Evolutionary conservation across 2,329 filamentous ascomycete species (phyloP).

Genomic region (Akanthomyces dipterigenus): DNA sequence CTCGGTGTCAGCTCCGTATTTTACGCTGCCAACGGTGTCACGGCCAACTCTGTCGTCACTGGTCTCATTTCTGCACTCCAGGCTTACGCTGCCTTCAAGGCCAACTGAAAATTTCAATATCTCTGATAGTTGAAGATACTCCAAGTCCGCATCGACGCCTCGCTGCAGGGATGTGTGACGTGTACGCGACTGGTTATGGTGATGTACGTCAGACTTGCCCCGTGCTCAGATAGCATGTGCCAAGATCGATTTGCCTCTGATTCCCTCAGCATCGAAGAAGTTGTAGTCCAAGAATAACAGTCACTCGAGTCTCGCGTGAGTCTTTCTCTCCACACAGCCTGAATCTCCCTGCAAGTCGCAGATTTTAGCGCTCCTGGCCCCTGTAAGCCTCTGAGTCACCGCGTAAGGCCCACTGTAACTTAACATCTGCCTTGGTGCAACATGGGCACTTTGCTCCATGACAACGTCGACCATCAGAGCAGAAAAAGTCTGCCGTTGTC

Average conservation of each 20-base stretch:
- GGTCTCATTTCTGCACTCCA: not conserved
- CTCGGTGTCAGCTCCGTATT: not conserved
- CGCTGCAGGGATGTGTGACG: not conserved
- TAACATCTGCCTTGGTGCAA: not conserved
- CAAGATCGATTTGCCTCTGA: not conserved
- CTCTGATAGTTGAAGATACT: not conserved
- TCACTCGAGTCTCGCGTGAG: not conserved
- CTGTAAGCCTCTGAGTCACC: slow-evolving; percentile 9
- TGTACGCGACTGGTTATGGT: not conserved
- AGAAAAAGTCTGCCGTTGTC: not conserved
- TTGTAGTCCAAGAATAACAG: not conserved
- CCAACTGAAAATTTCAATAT: not conserved
- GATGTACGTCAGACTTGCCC: not conserved
- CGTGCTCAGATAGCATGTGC: not conserved
- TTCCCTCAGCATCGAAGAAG: not conserved
- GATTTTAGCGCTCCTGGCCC: not conserved
- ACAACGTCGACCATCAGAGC: not conserved
- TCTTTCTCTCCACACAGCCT: not conserved
- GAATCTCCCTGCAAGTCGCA: not conserved
- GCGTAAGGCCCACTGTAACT: slow-evolving; percentile 3
- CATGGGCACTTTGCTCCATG: not conserved
- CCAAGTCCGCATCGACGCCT: not conserved
- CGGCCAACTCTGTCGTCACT: not conserved
- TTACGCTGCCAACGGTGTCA: slow-evolving; percentile 6
- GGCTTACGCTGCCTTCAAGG: slow-evolving; percentile 9